phyloP scores from a whole-genome alignment of 2,329 filamentous ascomycete species.

The Botryotinia convoluta region DNA sequence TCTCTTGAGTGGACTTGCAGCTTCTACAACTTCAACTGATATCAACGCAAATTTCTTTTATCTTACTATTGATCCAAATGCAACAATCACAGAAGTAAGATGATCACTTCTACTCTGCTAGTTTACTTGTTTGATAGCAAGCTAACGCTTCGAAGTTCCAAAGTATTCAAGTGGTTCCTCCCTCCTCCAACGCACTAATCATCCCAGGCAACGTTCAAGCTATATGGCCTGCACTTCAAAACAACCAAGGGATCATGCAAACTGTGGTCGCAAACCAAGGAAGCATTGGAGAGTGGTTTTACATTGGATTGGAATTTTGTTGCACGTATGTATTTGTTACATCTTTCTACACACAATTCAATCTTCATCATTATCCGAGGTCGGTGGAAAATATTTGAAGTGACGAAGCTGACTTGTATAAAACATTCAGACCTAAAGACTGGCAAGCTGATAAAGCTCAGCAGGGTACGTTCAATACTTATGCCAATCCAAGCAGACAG shows the following conservation, averaged over 20 bases:
- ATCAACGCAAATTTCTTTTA: conserved; percentile 11
- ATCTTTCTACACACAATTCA: not conserved
- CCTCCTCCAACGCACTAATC: not conserved
- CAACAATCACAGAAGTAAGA: not conserved
- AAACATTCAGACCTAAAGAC: not conserved
- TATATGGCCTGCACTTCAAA: conserved; percentile 11
- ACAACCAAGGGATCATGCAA: not conserved
- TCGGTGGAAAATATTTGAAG: not conserved
- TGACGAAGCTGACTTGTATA: not conserved
- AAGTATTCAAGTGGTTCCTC: conserved; percentile 10
- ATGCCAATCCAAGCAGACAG: no score
- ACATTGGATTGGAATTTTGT: conserved; percentile 11
- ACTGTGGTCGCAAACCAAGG: conserved; percentile 5
- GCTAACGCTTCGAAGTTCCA: not conserved
- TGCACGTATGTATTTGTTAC: not conserved
- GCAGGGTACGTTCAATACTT: not conserved
- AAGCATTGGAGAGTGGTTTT: conserved; percentile 7
- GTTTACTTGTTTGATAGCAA: no score
- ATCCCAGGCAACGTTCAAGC: conserved; percentile 10
- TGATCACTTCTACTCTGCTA: no score
- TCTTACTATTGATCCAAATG: not conserved
- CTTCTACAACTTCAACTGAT: not conserved
- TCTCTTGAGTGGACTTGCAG: not conserved
- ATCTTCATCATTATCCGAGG: not conserved
- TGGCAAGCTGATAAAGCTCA: not conserved